These are phyloP conservation scores for Meira miltonrushii DNA, from an alignment of 1,284 basidiomycete genomes.

Conservation along the genomic window DNA sequence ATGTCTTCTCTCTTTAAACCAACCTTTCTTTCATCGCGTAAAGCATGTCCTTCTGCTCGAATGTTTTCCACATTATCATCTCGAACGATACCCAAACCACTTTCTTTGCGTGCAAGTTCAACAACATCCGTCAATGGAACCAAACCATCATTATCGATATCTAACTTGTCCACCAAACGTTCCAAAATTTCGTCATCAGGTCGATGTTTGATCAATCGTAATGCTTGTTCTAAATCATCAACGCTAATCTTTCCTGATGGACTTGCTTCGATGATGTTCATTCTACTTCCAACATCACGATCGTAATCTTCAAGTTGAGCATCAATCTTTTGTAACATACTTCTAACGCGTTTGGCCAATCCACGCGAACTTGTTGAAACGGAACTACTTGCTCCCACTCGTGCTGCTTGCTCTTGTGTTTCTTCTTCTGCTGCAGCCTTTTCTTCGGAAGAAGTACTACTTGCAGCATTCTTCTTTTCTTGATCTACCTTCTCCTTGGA, in stretches of 20 bases:
- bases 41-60: conserved; percentile 7
- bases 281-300: conserved; percentile 67
- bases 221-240: conserved; percentile 79
- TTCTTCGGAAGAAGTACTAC: neutral
- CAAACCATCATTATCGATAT: conserved; percentile 91
- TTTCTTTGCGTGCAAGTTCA: conserved; percentile 52
- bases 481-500: conserved; percentile 4
- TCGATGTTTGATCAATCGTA: conserved; percentile 84
- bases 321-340: conserved; percentile 95
- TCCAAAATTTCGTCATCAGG: conserved; percentile 87
- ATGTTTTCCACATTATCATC: conserved; percentile 44
- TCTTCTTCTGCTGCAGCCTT: neutral
- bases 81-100: conserved; percentile 47
- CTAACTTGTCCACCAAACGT: conserved; percentile 83
- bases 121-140: conserved; percentile 59
- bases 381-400: neutral
- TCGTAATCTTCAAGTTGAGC: conserved; percentile 88
- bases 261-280: conserved; percentile 82
- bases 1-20: conserved; percentile 14
- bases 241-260: conserved; percentile 86
- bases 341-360: conserved; percentile 84
- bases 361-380: conserved; percentile 7
- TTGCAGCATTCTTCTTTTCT: neutral
- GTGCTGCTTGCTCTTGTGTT: conserved; percentile 9
- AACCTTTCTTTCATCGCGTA: conserved; percentile 1